Conservation (phyloP, 2,329 filamentous ascomycete species). For the Talaromyces sp. region DNA sequence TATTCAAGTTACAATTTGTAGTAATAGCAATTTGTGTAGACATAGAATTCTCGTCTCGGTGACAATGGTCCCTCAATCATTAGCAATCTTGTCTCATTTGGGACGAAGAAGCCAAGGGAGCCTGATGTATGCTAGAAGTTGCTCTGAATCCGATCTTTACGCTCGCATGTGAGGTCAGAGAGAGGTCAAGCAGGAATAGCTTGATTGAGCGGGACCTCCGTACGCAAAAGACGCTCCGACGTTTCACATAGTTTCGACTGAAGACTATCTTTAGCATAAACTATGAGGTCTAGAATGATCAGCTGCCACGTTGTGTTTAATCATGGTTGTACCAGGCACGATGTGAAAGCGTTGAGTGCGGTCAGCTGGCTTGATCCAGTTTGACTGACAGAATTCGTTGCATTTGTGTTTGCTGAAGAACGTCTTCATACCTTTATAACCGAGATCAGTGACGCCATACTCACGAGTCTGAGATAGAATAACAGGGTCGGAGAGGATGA, state of each 20-base stretch:
- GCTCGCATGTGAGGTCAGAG: background rate
- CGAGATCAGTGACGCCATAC: conserved; percentile 8
- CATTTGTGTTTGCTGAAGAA: conserved; percentile 8
- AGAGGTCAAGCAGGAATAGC: background rate
- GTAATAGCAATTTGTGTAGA: background rate
- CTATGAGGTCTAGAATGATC: background rate
- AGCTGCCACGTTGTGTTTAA: background rate
- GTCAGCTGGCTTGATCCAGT: conserved; percentile 2
- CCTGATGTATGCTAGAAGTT: background rate
- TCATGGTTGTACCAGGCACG: conserved; percentile 1
- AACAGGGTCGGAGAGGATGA: conserved; percentile 42
- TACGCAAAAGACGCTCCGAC: background rate
- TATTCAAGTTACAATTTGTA: background rate
- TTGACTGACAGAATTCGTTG: conserved; percentile 11
- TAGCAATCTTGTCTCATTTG: background rate
- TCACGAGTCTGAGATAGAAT: conserved; percentile 33
- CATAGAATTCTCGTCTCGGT: background rate
- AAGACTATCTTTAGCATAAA: background rate
- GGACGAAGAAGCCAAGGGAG: background rate
- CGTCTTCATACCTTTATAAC: background rate
- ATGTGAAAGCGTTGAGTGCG: background rate
- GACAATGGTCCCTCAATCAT: background rate
- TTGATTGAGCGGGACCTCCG: background rate
- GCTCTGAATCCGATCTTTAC: background rate
- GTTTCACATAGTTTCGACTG: background rate